phyloP scores from a whole-genome alignment of 2,329 filamentous ascomycete species.

The Escovopsis sp. region DNA sequence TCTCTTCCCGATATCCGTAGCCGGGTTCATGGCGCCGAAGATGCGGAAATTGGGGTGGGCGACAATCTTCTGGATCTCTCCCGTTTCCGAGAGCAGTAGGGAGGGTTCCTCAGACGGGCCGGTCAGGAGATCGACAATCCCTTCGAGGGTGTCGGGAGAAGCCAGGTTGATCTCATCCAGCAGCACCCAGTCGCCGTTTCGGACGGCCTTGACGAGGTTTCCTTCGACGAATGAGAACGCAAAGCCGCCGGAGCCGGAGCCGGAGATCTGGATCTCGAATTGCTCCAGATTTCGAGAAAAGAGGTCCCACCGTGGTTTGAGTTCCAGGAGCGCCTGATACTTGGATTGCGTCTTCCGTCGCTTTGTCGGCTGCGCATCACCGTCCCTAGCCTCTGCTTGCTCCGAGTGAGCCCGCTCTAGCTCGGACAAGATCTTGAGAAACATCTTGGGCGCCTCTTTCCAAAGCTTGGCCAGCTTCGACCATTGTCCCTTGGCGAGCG shows the following conservation, averaged over 20 bases:
- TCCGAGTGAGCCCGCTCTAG: constrained; percentile 30
- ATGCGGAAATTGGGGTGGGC: constrained; percentile 90
- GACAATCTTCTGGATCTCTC: constrained; percentile 76
- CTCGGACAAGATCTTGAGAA: constrained; percentile 51
- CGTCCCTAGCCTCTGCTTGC: constrained; percentile 20
- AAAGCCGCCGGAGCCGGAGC: constrained; percentile 54
- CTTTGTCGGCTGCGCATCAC: constrained; percentile 50
- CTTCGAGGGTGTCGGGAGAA: constrained; percentile 86
- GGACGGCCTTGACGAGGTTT: constrained; percentile 87
- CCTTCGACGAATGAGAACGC: constrained; percentile 95
- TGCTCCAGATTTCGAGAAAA: constrained; percentile 63
- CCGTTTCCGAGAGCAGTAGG: constrained; percentile 81
- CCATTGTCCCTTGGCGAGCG: constrained; percentile 74
- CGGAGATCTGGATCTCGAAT: constrained; percentile 65
- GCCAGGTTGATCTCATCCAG: constrained; percentile 96
- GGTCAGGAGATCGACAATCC: constrained; percentile 75
- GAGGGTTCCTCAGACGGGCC: constrained; percentile 61
- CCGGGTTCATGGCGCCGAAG: constrained; percentile 98
- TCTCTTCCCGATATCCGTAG: constrained; percentile 91
- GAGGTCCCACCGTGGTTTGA: constrained; percentile 59
- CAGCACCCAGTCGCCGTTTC: constrained; percentile 93
- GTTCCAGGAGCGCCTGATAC: constrained; percentile 43
- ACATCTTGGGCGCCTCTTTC: constrained; percentile 81
- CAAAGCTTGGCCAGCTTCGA: constrained; percentile 71
- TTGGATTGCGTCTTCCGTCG: constrained; percentile 51